Evolutionary conservation across 176 grass and related monocot species (phyloP).

Genomic region (barley (Hordeum vulgare)): DNA sequence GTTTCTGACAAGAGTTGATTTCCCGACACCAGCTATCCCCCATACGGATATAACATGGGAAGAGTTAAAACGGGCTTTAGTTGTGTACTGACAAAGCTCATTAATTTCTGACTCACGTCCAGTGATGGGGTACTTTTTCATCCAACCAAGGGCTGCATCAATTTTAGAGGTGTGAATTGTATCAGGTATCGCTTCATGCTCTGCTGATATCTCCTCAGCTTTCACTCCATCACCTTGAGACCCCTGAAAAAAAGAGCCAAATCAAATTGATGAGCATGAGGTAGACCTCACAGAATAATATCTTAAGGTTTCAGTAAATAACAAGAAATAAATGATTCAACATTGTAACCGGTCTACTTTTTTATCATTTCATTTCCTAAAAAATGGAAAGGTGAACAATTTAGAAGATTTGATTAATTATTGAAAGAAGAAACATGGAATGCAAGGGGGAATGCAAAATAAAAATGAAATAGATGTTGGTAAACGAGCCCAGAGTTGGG

Average conservation of each 20-base stretch:
- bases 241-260: neutral
- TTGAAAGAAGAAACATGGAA: too few species aligned
- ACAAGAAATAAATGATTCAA: neutral
- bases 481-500: neutral
- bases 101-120: neutral
- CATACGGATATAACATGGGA: neutral
- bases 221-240: neutral
- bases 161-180: neutral
- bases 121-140: neutral
- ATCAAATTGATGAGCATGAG: neutral
- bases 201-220: neutral
- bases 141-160: neutral
- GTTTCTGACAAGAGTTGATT: neutral
- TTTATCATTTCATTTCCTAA: neutral
- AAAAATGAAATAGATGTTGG: neutral
- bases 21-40: conserved; percentile 3
- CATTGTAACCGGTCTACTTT: neutral
- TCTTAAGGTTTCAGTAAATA: neutral
- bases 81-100: neutral
- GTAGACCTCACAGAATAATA: neutral
- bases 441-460: neutral
- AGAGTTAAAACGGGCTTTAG: neutral
- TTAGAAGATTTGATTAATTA: too few species aligned
- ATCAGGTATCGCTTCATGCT: neutral
- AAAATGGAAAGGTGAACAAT: neutral